Percentiles rank a stretch among this genome's conserved stretches.
phyloP scores from a whole-genome alignment of 2,329 filamentous ascomycete species.

The Alternaria burnsii region DNA sequence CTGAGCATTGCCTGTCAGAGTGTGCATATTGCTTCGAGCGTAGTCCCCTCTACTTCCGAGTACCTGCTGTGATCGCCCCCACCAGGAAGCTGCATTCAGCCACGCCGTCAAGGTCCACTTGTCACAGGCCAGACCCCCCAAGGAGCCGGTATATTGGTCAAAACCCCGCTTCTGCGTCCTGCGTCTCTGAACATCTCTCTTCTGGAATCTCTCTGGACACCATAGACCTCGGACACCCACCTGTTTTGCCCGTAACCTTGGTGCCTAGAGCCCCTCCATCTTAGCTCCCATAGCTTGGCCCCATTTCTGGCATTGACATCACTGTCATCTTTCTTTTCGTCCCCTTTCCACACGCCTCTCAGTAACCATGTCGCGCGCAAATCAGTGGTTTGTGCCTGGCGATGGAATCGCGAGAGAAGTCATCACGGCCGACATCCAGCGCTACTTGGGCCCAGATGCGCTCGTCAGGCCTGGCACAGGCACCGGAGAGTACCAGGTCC shows the following conservation, averaged over 20 bases:
- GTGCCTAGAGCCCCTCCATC: constrained; percentile 42
- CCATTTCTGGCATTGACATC: constrained; percentile 46
- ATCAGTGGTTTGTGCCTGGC: constrained; percentile 60
- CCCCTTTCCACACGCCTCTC: constrained; percentile 26
- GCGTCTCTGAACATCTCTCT: constrained; percentile 34
- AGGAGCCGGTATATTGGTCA: constrained; percentile 52
- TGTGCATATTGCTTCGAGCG: constrained; percentile 29
- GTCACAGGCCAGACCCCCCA: constrained; percentile 33
- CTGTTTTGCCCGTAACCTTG: constrained; percentile 36
- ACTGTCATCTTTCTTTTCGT: constrained; percentile 47
- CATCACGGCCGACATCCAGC: constrained; percentile 62
- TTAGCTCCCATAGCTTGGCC: constrained; percentile 48
- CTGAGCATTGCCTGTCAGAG: constrained; percentile 19
- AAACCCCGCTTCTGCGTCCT: constrained; percentile 43
- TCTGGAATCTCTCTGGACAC: constrained; percentile 39
- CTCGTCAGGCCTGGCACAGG: constrained; percentile 58
- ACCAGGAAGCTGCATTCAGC: constrained; percentile 35
- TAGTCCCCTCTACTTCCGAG: constrained; percentile 31
- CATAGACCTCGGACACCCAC: constrained; percentile 34
- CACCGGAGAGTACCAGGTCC: constrained; percentile 57
- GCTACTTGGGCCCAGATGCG: constrained; percentile 61
- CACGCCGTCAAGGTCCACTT: constrained; percentile 43
- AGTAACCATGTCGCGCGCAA: constrained; percentile 46
- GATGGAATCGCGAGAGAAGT: constrained; percentile 62
- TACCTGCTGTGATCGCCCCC: constrained; percentile 30